These are phyloP conservation scores for Spiraea crenata DNA, from an alignment of 331 rosid genomes.

Conservation along the genomic window DNA sequence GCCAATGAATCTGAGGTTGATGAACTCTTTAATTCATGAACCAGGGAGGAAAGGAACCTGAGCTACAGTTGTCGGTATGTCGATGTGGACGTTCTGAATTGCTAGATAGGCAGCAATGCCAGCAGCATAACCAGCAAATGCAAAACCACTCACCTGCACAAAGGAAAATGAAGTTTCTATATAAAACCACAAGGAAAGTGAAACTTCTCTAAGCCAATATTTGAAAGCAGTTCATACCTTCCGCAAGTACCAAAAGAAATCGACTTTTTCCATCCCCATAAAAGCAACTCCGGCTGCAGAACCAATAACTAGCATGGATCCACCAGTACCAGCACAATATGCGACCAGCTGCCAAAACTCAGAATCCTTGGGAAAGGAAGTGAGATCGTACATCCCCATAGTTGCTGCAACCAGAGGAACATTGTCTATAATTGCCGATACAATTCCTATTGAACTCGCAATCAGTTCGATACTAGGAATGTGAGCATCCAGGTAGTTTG, in stretches of 20 bases:
- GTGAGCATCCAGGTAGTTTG: slow-evolving; percentile 80
- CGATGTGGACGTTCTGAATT: slow-evolving; percentile 54
- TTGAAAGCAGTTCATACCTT: slow-evolving; percentile 51
- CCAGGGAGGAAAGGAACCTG: slow-evolving; percentile 69
- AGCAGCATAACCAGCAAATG: slow-evolving; percentile 89
- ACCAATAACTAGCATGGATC: slow-evolving; percentile 92
- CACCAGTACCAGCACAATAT: slow-evolving; percentile 94
- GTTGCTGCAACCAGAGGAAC: slow-evolving; percentile 94
- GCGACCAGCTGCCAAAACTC: slow-evolving; percentile 94
- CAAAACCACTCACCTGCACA: slow-evolving; percentile 90
- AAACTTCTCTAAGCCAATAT: not conserved
- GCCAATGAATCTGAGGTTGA: slow-evolving; percentile 20
- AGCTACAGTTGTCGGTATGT: slow-evolving; percentile 69
- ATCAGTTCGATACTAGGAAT: slow-evolving; percentile 61
- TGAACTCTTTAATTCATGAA: slow-evolving; percentile 29
- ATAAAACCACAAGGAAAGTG: not conserved
- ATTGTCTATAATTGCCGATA: slow-evolving; percentile 87
- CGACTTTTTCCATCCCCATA: slow-evolving; percentile 99
- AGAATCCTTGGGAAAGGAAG: slow-evolving; percentile 81
- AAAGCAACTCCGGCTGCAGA: slow-evolving; percentile 97
- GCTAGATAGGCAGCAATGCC: slow-evolving; percentile 83
- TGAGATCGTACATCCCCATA: slow-evolving; percentile 88
- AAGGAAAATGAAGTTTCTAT: slow-evolving; percentile 4
- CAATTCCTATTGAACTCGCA: slow-evolving; percentile 72
- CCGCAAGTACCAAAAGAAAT: slow-evolving; percentile 88